These are phyloP conservation scores for Cicer arietinum DNA, from an alignment of 306 rosid species.

Conservation along the genomic window DNA sequence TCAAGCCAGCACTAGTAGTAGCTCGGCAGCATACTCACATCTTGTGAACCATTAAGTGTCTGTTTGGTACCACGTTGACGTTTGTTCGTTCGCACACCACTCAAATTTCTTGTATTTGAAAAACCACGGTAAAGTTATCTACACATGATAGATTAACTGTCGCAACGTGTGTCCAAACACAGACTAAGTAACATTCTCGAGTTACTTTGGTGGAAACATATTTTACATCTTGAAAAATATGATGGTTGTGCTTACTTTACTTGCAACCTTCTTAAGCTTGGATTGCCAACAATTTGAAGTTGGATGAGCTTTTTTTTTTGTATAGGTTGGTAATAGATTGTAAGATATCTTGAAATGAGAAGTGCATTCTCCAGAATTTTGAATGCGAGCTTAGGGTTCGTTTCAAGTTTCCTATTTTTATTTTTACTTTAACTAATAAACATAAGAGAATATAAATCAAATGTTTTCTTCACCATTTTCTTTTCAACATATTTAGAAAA, in stretches of 20 bases:
- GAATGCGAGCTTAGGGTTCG: conserved; percentile 37
- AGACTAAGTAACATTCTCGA: conserved; percentile 40
- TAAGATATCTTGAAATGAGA: conserved; percentile 66
- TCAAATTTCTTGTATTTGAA: no score
- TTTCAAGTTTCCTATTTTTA: no score
- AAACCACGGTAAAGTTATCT: no score
- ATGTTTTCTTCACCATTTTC: no score
- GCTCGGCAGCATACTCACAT: conserved; percentile 64
- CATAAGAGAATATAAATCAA: no score
- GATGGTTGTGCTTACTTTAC: conserved; percentile 56
- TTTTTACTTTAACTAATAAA: no score
- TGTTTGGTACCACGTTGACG: no score
- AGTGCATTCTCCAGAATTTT: conserved; percentile 57
- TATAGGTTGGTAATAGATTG: conserved; percentile 73
- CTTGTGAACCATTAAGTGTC: conserved; percentile 50
- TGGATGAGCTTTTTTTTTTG: conserved; percentile 77
- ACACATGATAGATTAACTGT: no score
- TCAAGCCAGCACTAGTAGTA: conserved; percentile 87
- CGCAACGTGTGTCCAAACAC: no score
- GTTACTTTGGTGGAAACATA: conserved; percentile 38
- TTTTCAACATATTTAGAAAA: no score
- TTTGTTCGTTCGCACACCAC: no score
- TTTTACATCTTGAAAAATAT: conserved; percentile 58
- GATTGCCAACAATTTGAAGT: conserved; percentile 54
- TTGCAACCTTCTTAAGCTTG: conserved; percentile 57